A percentile compares a stretch with the other conserved stretches of the same genome.
Evolutionary conservation across 1,139 yeast species (phyloP).

Genomic region (Kodamaea alishanica): DNA sequence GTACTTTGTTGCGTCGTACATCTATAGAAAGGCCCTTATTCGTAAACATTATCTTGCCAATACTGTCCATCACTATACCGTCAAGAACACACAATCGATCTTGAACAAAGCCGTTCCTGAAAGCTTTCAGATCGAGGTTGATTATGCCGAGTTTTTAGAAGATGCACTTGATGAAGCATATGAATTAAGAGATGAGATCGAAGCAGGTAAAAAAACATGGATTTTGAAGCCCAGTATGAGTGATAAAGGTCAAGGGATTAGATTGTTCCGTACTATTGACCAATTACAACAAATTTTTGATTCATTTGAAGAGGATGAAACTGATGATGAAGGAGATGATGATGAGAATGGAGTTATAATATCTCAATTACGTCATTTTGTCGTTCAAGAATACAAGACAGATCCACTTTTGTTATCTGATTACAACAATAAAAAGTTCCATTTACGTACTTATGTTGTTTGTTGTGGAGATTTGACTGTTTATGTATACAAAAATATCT

Average conservation of each 20-base stretch:
- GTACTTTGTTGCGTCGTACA: conserved; percentile 75
- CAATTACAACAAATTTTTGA: conserved; percentile 82
- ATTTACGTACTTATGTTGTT: conserved; percentile 81
- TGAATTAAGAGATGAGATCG: conserved; percentile 78
- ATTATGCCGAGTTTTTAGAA: conserved; percentile 92
- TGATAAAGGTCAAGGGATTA: conserved; percentile 93
- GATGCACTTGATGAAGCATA: conserved; percentile 90
- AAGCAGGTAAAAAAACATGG: conserved; percentile 65
- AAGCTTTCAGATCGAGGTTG: conserved; percentile 80
- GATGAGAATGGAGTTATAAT: conserved; percentile 62
- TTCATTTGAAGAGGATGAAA: conserved; percentile 70
- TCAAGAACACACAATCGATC: conserved; percentile 69
- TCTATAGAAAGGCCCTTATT: conserved; percentile 82
- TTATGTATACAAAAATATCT: conserved; percentile 71
- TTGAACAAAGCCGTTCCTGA: conserved; percentile 65
- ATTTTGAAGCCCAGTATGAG: conserved; percentile 95
- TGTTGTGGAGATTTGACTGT: conserved; percentile 72
- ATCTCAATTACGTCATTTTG: conserved; percentile 85
- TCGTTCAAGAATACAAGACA: conserved; percentile 74
- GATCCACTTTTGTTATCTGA: conserved; percentile 62
- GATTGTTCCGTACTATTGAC: conserved; percentile 71
- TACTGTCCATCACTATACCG: conserved; percentile 67
- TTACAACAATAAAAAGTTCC: conserved; percentile 76
- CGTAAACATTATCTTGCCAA: conserved; percentile 85
- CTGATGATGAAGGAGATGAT: conserved; percentile 52